Evolutionary conservation across 2,329 filamentous ascomycete species (phyloP).

Genomic region (Hypoxylon sp.): DNA sequence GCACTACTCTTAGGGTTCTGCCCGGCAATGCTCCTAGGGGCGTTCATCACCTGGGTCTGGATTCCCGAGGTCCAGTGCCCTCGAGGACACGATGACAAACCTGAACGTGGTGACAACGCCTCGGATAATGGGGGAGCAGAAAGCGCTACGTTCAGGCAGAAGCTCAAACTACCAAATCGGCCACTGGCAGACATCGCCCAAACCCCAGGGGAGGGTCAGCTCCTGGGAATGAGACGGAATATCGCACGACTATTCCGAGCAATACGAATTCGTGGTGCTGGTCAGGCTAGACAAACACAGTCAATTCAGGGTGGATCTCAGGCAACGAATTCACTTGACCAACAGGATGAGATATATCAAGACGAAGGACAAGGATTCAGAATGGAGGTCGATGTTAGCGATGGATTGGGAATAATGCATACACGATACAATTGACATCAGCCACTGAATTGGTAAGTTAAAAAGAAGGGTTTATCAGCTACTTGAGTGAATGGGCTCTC

Average conservation of each 20-base stretch:
- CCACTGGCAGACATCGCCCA: slow-evolving; percentile 44
- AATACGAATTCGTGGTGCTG: background rate
- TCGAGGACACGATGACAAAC: slow-evolving; percentile 33
- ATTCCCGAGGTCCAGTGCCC: slow-evolving; percentile 48
- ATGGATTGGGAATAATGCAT: slow-evolving; percentile 25
- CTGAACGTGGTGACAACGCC: slow-evolving; percentile 15
- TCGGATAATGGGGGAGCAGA: slow-evolving; percentile 33
- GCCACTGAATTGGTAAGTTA: background rate
- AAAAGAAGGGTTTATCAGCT: background rate
- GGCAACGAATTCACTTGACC: background rate
- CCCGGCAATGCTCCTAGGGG: slow-evolving; percentile 47
- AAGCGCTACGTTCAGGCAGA: slow-evolving; percentile 30
- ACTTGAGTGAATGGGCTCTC: background rate
- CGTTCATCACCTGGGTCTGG: slow-evolving; percentile 47
- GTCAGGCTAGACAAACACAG: background rate
- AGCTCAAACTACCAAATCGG: slow-evolving; percentile 42
- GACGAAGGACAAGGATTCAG: background rate
- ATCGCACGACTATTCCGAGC: slow-evolving; percentile 32
- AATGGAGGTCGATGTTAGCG: slow-evolving; percentile 27
- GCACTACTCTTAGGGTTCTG: slow-evolving; percentile 45
- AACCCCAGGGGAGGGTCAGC: slow-evolving; percentile 40
- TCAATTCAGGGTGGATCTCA: slow-evolving; percentile 1
- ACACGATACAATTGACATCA: background rate
- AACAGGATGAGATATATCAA: background rate
- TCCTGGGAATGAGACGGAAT: slow-evolving; percentile 43